Evolutionary conservation across 306 rosid species (phyloP).

Genomic region (Castanea mollissima): DNA sequence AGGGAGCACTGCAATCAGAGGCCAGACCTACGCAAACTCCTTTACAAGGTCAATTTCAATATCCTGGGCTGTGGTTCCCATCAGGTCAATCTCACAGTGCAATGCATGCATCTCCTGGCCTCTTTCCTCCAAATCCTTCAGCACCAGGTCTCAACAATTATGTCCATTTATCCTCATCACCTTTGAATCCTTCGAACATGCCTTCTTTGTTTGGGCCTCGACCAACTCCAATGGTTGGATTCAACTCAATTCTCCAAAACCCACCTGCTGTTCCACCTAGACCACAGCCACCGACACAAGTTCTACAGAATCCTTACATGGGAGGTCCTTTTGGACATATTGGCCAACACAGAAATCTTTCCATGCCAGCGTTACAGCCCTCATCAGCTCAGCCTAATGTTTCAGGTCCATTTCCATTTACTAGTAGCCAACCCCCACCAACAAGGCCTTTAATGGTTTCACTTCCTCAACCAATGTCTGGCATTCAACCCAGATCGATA

Average conservation of each 20-base stretch:
- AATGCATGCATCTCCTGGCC: conserved; percentile 36
- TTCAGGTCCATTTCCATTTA: conserved; percentile 42
- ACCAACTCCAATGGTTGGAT: conserved; percentile 43
- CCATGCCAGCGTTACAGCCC: conserved; percentile 37
- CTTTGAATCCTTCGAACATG: conserved; percentile 43
- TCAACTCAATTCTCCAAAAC: conserved; percentile 41
- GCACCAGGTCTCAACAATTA: conserved; percentile 29
- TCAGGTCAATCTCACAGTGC: conserved; percentile 42
- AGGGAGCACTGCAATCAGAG: conserved; percentile 41
- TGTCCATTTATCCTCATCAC: conserved; percentile 41
- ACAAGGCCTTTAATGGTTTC: conserved; percentile 40
- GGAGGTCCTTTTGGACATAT: conserved; percentile 33
- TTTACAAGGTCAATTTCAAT: conserved; percentile 45
- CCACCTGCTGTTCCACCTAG: conserved; percentile 38
- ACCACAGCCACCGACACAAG: conserved; percentile 40
- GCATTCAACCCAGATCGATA: conserved; percentile 32
- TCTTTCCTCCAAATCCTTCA: conserved; percentile 42
- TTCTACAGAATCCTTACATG: conserved; percentile 46
- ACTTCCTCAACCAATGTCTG: conserved; percentile 46
- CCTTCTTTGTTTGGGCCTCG: conserved; percentile 50
- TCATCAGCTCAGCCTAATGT: conserved; percentile 39
- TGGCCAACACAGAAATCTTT: conserved; percentile 54
- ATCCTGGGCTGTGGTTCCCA: conserved; percentile 57
- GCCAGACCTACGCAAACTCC: conserved; percentile 36
- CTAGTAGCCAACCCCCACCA: conserved; percentile 39